Percentiles rank a stretch among this genome's conserved stretches.
phyloP scores from a whole-genome alignment of 345 rosid species.

The Salix suchowensis region DNA sequence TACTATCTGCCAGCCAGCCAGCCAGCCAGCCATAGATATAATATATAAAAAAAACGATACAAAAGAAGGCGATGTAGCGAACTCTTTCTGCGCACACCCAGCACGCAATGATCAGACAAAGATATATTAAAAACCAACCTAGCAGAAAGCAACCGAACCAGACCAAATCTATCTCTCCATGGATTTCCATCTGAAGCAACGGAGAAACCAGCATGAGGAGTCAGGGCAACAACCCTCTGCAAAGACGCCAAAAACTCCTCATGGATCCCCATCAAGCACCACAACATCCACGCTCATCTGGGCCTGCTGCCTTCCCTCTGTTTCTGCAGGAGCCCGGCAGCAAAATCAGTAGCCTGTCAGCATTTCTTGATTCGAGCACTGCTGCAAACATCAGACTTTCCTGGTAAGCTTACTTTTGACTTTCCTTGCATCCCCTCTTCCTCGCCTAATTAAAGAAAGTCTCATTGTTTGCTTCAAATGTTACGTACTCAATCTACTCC shows the following conservation, averaged over 20 bases:
- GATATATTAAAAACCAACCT: not conserved
- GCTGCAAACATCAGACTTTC: conserved; percentile 36
- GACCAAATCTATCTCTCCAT: conserved; percentile 29
- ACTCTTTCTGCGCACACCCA: too few species aligned
- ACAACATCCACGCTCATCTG: conserved; percentile 28
- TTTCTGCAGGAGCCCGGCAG: conserved; percentile 57
- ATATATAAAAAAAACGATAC: too few species aligned
- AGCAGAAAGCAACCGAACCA: conserved; percentile 3
- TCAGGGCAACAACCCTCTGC: conserved; percentile 57
- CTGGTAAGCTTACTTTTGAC: conserved; percentile 38
- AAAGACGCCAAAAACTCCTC: conserved; percentile 73
- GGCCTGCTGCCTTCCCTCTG: conserved; percentile 61
- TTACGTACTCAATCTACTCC: conserved; percentile 1
- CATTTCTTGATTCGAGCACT: conserved; percentile 38
- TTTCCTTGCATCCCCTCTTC: not conserved
- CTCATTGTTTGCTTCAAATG: not conserved
- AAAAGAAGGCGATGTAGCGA: too few species aligned
- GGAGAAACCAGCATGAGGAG: conserved; percentile 68
- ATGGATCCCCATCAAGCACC: conserved; percentile 29
- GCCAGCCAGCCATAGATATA: too few species aligned
- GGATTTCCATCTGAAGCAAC: conserved; percentile 94
- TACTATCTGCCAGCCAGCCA: conserved; percentile 18
- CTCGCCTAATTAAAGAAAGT: not conserved
- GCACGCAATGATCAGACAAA: conserved; percentile 13
- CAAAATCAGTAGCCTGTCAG: conserved; percentile 49